These are phyloP conservation scores for Hypoxylon sp. DNA, from an alignment of 2,329 filamentous ascomycete genomes.

Conservation along the genomic window DNA sequence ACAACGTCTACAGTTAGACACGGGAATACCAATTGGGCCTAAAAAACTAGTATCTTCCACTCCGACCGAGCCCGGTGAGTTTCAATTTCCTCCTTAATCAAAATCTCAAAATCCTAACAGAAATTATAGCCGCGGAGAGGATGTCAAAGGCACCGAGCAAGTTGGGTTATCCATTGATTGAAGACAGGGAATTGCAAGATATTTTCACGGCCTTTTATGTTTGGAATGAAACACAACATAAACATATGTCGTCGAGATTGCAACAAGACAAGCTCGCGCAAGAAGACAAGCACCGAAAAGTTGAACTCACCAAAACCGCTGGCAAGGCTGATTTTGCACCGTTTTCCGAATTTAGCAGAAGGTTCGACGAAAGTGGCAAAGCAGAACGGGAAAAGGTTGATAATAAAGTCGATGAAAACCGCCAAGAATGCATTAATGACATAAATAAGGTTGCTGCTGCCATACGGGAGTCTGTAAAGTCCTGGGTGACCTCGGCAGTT, in stretches of 20 bases:
- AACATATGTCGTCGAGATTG: conserved; percentile 24
- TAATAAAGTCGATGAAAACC: conserved; percentile 30
- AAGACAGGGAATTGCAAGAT: conserved; percentile 44
- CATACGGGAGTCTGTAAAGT: conserved; percentile 6
- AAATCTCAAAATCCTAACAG: conserved; percentile 16
- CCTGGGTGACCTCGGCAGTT: conserved; percentile 6
- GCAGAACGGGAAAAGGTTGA: conserved; percentile 35
- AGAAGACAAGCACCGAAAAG: conserved; percentile 25
- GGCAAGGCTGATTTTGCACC: conserved; percentile 41
- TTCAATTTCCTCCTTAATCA: conserved; percentile 1
- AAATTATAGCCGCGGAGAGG: conserved; percentile 21
- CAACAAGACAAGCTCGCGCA: conserved; percentile 18
- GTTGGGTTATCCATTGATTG: conserved; percentile 12
- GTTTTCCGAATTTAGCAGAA: conserved; percentile 38
- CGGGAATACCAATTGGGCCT: conserved; percentile 25
- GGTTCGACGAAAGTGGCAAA: conserved; percentile 32
- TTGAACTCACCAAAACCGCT: conserved; percentile 25
- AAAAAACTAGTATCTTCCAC: conserved; percentile 20
- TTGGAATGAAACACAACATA: conserved; percentile 26
- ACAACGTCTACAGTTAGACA: conserved; percentile 36
- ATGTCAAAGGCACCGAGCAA: conserved; percentile 20
- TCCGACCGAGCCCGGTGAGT: conserved; percentile 40
- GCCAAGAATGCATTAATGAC: conserved; percentile 31
- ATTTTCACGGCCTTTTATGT: conserved; percentile 37
- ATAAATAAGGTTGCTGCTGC: conserved; percentile 39